phyloP scores from a whole-genome alignment of 148 eudicot genomes.

The Gaultheria prostrata region DNA sequence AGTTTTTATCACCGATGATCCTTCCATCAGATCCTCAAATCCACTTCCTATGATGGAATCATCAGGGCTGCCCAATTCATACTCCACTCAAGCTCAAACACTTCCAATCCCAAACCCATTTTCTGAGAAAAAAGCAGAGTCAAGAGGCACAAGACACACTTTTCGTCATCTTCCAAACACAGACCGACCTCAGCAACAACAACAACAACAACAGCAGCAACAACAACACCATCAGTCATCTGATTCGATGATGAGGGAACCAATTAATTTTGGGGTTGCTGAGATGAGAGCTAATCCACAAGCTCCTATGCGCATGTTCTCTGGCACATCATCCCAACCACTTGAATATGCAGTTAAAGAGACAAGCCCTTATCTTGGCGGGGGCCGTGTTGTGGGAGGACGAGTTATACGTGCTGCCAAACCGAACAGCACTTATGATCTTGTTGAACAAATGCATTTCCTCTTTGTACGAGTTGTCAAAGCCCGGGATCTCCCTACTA shows the following conservation, averaged over 20 bases:
- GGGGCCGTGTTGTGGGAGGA: constrained; percentile 71
- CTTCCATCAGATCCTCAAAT: constrained; percentile 38
- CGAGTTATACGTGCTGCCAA: constrained; percentile 51
- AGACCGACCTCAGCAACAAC: constrained; percentile 20
- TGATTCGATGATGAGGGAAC: constrained; percentile 27
- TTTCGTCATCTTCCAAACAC: constrained; percentile 43
- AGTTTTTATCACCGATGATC: constrained; percentile 62
- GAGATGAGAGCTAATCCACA: constrained; percentile 38
- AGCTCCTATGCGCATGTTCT: constrained; percentile 36
- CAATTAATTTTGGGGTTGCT: constrained; percentile 20
- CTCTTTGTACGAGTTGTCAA: constrained; percentile 82
- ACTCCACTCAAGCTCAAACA: constrained; percentile 21
- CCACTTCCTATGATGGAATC: constrained; percentile 44
- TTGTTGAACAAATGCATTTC: constrained; percentile 76
- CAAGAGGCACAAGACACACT: constrained; percentile 39
- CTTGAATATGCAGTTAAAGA: constrained; percentile 65
- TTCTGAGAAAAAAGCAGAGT: constrained; percentile 28
- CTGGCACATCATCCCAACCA: constrained; percentile 38
- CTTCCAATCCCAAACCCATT: constrained; percentile 14
- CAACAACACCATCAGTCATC: constrained; percentile 1
- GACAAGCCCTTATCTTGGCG: constrained; percentile 80
- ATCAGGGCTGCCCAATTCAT: constrained; percentile 23
- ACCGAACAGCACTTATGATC: constrained; percentile 63
- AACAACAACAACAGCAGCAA: constrained; percentile 16
- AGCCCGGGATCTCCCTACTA: constrained; percentile 70